A percentile compares a stretch with the other conserved stretches of the same genome.
These are phyloP conservation scores for Yamadazyma jaroonii DNA, from an alignment of 1,139 yeast genomes.

Conservation along the genomic window DNA sequence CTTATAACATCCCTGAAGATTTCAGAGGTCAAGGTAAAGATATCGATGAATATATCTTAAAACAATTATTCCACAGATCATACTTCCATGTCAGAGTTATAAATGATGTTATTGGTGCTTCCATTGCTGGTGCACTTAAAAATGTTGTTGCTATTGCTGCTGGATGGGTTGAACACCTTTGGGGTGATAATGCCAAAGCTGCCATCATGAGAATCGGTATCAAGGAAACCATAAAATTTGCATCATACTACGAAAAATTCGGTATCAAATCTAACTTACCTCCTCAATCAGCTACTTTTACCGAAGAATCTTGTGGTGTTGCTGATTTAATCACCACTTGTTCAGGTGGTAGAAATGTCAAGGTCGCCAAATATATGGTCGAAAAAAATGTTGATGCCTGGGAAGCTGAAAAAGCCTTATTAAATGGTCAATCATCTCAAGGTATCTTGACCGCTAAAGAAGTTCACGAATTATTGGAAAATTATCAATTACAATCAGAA, in stretches of 20 bases:
- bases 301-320: constrained; percentile 92
- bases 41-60: constrained; percentile 65
- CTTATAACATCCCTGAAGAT: constrained; percentile 71
- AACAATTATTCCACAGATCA: constrained; percentile 85
- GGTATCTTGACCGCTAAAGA: constrained; percentile 88
- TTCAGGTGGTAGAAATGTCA: constrained; percentile 92
- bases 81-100: constrained; percentile 92
- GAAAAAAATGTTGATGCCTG: constrained; percentile 66
- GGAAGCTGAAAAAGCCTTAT: constrained; percentile 76
- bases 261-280: constrained; percentile 70
- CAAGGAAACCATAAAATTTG: constrained; percentile 69
- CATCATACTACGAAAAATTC: constrained; percentile 54
- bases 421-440: constrained; percentile 94
- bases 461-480: constrained; percentile 77
- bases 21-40: constrained; percentile 71
- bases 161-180: constrained; percentile 95
- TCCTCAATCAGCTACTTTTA: constrained; percentile 68
- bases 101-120: constrained; percentile 89
- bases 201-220: constrained; percentile 94
- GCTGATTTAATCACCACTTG: constrained; percentile 97
- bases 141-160: constrained; percentile 92
- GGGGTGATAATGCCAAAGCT: constrained; percentile 98
- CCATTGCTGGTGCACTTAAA: constrained; percentile 92
- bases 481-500: constrained; percentile 58
- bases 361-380: constrained; percentile 80